Base-by-base conservation (phyloP, 1,139 yeast species). In the Candida freyschussii region DNA sequence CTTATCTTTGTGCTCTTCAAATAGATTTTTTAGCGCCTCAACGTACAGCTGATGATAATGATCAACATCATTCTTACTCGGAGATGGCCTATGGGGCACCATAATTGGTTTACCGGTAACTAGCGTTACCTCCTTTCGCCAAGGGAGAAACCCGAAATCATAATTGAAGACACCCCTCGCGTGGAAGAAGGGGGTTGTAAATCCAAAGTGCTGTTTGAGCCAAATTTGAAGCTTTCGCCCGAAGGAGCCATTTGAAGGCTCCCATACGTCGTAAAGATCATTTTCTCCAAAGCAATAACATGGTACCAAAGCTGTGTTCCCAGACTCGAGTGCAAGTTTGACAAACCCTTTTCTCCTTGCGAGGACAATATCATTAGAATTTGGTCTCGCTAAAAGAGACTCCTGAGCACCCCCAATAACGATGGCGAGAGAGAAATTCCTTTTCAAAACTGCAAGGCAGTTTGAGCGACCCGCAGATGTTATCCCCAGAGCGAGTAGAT, bases 391-490 rank as follows among this genome's bases (percentile, higher is more conserved):
- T 23, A 85, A 58, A 30, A 91, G 63, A 2, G 94, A 78, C 49
- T 91, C 98, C 41, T 86, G 84, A 1, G 97, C 97, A 0, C 98
- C 98, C 6, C 98, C 98, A 24, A 91, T 78, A 2, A 91, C 96
- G 37, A 91, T 78, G 41, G 93, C 83, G 11, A 89, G 81, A 3
- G 95, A 84, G 44, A 70, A 73, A 42, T 79, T 78, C 24, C 83
- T 80, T 42, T 74, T 71, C 30, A 91, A 66, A 20, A 86, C 64
- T 25, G 78, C 69, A 42, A 72, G 62, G 32, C 93, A 82, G 45
- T 89, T 87, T 24, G 66, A 67, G 32, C 78, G 80, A 1, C 91
- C 77, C 1, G 95, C 97, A 17, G 95, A 78, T 4, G 95, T 83
- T 21, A 87, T 70, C 0, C 98, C 97, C 30, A 89, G 57, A 1